Conservation (phyloP, 495 filamentous ascomycete species). For the Sphaerosporella brunnea region DNA sequence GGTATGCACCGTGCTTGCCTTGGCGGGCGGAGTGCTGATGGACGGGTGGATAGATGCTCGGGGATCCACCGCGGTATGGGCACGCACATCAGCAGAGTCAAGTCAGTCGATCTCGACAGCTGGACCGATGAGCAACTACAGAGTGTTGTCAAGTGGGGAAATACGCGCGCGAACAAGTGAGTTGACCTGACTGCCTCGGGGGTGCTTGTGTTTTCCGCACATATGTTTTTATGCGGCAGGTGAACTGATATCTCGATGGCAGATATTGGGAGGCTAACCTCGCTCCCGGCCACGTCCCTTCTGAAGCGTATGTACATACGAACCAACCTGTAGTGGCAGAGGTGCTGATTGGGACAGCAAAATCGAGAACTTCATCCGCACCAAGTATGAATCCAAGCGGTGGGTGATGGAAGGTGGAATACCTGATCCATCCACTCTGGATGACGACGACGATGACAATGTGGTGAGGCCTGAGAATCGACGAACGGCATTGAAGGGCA, state of each 20-base stretch:
- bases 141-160: constrained; percentile 85
- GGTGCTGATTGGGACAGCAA: constrained; percentile 37
- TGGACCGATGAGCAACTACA: constrained; percentile 97
- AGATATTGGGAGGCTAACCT: constrained; percentile 94
- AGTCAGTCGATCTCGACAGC: constrained; percentile 89
- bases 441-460: constrained; percentile 76
- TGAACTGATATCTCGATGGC: constrained; percentile 10
- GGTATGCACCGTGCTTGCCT: too few species aligned
- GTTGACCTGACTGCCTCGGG: constrained; percentile 15
- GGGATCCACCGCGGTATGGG: constrained; percentile 98
- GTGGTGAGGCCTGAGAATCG: constrained; percentile 29
- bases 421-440: constrained; percentile 75
- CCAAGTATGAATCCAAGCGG: constrained; percentile 93
- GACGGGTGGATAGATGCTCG: constrained; percentile 43
- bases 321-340: background rate
- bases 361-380: constrained; percentile 98
- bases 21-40: constrained; percentile 5
- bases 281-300: constrained; percentile 77
- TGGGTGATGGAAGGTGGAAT: constrained; percentile 96
- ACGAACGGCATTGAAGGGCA: background rate
- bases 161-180: constrained; percentile 81
- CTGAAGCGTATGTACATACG: constrained; percentile 51
- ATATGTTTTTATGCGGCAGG: constrained; percentile 24
- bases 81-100: constrained; percentile 93
- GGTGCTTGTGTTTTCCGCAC: too few species aligned